Base-by-base conservation (phyloP, 345 rosid genomes). In the Geranium rotundifolium region DNA sequence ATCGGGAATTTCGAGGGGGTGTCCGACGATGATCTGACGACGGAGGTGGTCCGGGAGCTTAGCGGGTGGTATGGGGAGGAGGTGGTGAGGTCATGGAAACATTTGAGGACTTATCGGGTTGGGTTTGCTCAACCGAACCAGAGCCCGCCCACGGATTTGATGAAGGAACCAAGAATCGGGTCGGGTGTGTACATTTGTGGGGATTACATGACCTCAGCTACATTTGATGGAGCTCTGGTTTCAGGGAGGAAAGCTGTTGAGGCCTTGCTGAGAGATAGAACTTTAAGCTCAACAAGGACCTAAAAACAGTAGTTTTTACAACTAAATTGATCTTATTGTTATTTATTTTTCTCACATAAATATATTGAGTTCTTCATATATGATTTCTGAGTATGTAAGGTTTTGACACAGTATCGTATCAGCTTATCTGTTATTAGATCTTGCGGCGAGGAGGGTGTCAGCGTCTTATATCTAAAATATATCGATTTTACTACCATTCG, bases 201-300 rank as follows among this genome's bases (percentile, higher is more conserved):
- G 29, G 96, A 92, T 76, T 76, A 85, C 55, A 58, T 85, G 79
- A 85, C 89, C 17, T 81, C 87, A 30, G 91, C 96, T 39, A 87
- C 98, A 3, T 92, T 92, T 41, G 98, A 89, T 17, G 98, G 95
- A 0, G 96, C 98, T 67, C 57, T 92, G 73, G 91, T 85, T 64
- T 92, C 96, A 0, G 98, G 96, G 19, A 75, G 93, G 68, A 69
- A 62, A 77, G 98, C 98, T 0, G 95, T 70, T 1, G 98, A 92
- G 62, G 88, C 82, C 62, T 73, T 92, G 62, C 49, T 92, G 7
- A 70, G 56, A 61, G 96, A 86, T 19, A 54, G 50, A 23, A 62
- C 73, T 3, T 12, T 46, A 46, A 34, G 7, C 10, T 8, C 4
- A 1, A 46, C 52, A 46, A 46, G 16, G 16, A 0, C 52, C 52